Percentiles rank a stretch among this genome's conserved stretches.
These are phyloP conservation scores for Backusella tuberculispora DNA, from an alignment of 192 early-diverging fungal genomes.

Conservation along the genomic window DNA sequence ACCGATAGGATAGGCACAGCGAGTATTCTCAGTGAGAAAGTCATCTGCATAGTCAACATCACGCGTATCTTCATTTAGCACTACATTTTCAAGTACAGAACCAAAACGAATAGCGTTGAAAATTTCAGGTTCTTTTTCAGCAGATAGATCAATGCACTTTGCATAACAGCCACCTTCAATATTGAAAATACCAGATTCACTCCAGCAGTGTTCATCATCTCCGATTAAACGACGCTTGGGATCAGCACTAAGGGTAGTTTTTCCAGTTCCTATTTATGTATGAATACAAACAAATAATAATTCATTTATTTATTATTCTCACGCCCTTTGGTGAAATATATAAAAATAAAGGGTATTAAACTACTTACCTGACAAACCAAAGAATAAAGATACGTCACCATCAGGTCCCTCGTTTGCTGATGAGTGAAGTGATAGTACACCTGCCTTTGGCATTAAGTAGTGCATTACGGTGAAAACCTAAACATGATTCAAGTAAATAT, in stretches of 20 bases:
- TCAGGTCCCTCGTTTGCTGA: conserved; percentile 90
- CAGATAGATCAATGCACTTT: conserved; percentile 92
- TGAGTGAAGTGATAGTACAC: conserved; percentile 87
- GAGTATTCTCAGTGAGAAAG: conserved; percentile 91
- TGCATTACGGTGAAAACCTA: conserved; percentile 96
- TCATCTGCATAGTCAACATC: conserved; percentile 82
- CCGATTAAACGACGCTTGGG: conserved; percentile 91
- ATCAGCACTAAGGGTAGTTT: conserved; percentile 96
- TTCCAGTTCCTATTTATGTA: conserved; percentile 75
- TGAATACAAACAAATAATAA: not conserved
- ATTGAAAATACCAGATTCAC: conserved; percentile 93
- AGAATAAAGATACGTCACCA: conserved; percentile 96
- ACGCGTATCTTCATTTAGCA: conserved; percentile 73
- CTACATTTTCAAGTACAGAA: conserved; percentile 92
- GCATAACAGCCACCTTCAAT: conserved; percentile 99
- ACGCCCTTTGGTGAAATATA: not conserved
- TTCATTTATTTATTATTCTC: not conserved
- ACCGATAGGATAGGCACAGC: conserved; percentile 90
- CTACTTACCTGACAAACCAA: conserved; percentile 82
- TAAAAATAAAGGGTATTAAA: not conserved
- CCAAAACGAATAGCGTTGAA: conserved; percentile 94
- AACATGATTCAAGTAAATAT: conserved; percentile 2
- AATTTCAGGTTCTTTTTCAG: conserved; percentile 98
- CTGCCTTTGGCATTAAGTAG: conserved; percentile 96
- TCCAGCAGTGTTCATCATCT: conserved; percentile 99